phyloP scores from a whole-genome alignment of 352 stramenopile genomes.

The Aphanomyces invadans region DNA sequence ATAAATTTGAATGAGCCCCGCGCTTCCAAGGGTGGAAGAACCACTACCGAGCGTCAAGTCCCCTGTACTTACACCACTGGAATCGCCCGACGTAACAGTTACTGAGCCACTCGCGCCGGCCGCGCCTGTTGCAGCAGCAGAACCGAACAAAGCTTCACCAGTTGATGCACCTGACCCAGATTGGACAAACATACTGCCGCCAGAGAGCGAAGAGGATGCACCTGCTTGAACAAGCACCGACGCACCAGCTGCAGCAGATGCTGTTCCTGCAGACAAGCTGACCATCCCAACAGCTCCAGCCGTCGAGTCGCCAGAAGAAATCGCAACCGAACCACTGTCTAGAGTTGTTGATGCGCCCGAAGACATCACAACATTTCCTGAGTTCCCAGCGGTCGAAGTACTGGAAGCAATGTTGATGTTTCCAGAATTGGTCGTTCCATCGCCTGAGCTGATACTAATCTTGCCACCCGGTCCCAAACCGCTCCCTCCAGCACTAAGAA shows the following conservation, averaged over 20 bases:
- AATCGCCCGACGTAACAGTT: background rate
- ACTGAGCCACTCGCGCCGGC: background rate
- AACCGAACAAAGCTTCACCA: background rate
- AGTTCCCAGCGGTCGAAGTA: background rate
- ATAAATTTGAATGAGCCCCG: constrained; percentile 1
- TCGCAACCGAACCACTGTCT: constrained; percentile 30
- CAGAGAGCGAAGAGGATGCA: background rate
- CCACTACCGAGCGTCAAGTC: background rate
- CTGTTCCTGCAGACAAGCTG: constrained; percentile 29
- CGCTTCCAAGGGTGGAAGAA: background rate
- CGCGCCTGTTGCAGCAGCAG: background rate
- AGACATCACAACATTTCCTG: constrained; percentile 17
- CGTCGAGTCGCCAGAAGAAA: constrained; percentile 29
- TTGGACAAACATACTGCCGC: constrained; percentile 8
- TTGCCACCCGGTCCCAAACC: background rate
- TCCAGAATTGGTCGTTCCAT: constrained; percentile 22
- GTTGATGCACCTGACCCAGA: constrained; percentile 2
- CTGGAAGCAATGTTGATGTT: constrained; percentile 27
- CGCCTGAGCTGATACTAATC: background rate
- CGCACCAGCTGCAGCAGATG: background rate
- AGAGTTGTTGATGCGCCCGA: constrained; percentile 20
- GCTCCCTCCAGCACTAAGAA: background rate
- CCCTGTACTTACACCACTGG: background rate
- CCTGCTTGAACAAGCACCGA: constrained; percentile 9
- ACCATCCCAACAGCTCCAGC: constrained; percentile 28